A percentile compares a stretch with the other conserved stretches of the same genome.
phyloP scores from a whole-genome alignment of 441 rosid genomes.

The Erodium moschatum region DNA sequence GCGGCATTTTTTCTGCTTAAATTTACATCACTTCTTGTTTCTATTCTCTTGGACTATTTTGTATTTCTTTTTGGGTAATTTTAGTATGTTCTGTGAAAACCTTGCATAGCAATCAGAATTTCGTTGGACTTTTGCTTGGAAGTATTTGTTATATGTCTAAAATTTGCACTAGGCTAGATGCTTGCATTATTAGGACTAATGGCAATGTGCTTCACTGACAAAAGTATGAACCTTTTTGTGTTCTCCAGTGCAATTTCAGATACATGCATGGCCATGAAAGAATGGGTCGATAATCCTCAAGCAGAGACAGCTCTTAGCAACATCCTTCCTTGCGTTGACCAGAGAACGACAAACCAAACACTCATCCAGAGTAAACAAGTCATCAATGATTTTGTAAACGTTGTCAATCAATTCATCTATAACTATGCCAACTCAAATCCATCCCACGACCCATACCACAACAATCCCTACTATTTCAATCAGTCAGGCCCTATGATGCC shows the following conservation, averaged over 20 bases:
- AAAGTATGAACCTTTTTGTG: neutral
- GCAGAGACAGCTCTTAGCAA: constrained; percentile 82
- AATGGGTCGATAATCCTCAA: constrained; percentile 87
- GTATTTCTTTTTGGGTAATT: neutral
- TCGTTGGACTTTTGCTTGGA: neutral
- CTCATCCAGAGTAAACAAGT: constrained; percentile 80
- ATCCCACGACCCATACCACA: constrained; percentile 22
- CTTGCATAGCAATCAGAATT: neutral
- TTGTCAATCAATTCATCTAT: constrained; percentile 70
- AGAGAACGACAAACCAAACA: constrained; percentile 69
- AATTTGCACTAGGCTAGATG: neutral
- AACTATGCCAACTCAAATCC: constrained; percentile 69
- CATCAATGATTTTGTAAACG: constrained; percentile 59
- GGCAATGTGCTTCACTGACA: neutral
- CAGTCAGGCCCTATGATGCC: constrained; percentile 89
- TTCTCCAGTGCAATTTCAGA: constrained; percentile 60
- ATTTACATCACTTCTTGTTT: neutral
- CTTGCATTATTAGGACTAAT: neutral
- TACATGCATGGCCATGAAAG: constrained; percentile 83
- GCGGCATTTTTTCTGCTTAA: neutral
- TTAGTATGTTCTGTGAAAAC: neutral
- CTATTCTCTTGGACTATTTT: neutral
- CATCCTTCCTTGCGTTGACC: constrained; percentile 88
- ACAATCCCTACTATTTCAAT: constrained; percentile 45
- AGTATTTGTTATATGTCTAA: neutral